Evolutionary conservation across 768 basidiomycete species (phyloP), one percentile per base, ranked within the genome.

Genomic region (Porpolomopsis calyptriformis): DNA sequence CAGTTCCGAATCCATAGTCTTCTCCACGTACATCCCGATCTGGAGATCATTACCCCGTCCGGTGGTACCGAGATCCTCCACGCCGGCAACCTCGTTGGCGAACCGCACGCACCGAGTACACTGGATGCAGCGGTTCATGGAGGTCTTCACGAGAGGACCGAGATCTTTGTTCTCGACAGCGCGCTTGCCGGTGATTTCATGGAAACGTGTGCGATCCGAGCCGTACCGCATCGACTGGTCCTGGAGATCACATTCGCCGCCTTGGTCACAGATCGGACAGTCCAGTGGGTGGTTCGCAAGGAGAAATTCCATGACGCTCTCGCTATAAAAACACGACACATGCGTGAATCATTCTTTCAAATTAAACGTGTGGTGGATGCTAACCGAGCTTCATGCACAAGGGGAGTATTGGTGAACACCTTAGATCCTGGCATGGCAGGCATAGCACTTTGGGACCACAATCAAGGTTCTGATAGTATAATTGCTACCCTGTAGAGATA

Each of bases 181-280:
- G 45, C 96, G 90, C 66, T 98, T 98, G 54, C 96, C 96, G 2
- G 89, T 79, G 41, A 97, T 89, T 68, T 99, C 96, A 69, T 98
- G 96, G 79, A 97, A 97, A 36, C 96, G 84, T 1, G 90, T 85
- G 50, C 96, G 85, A 68, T 99, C 96, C 5, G 93, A 86, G 34
- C 96, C 96, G 59, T 98, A 99, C 45, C 94, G 85, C 92, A 98
- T 98, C 11, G 94, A 94, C 64, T 97, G 94, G 67, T 97, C 94
- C 70, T 98, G 94, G 6, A 97, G 76, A 62, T 97, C 93, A 63
- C 93, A 99, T 74, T 97, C 93, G 48, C 96, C 94, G 61, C 93
- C 94, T 66, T 98, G 93, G 62, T 99, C 96, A 57, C 96, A 99
- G 52, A 98, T 86, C 18, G 96, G 96, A 65, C 96, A 99, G 63